Evolutionary conservation across 768 basidiomycete genomes (phyloP).

Genomic region (Leccinellum albellum): DNA sequence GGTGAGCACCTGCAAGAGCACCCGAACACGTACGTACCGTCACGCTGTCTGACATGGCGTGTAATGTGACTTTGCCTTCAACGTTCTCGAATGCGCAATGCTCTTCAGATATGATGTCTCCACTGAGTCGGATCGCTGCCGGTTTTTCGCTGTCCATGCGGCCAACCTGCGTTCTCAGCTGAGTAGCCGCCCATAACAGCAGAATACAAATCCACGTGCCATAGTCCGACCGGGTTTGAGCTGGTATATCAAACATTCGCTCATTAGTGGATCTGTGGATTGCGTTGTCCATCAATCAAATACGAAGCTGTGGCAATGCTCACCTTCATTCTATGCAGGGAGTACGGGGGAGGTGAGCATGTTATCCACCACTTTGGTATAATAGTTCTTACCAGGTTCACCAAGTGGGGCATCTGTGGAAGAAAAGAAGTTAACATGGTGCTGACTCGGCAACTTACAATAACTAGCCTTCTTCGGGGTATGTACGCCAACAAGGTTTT

Average conservation of each 20-base stretch:
- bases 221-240: slow-evolving; percentile 81
- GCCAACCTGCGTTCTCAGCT: slow-evolving; percentile 58
- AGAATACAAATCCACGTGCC: slow-evolving; percentile 37
- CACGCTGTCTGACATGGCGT: slow-evolving; percentile 74
- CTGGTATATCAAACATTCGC: slow-evolving; percentile 91
- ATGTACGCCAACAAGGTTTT: slow-evolving; percentile 93
- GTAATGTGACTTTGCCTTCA: slow-evolving; percentile 80
- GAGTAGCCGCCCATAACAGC: slow-evolving; percentile 8
- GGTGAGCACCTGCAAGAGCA: slow-evolving; percentile 10
- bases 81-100: slow-evolving; percentile 90
- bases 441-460: slow-evolving; percentile 2
- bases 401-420: slow-evolving; percentile 84
- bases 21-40: slow-evolving; percentile 52
- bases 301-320: slow-evolving; percentile 16
- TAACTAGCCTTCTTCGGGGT: slow-evolving; percentile 83
- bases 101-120: slow-evolving; percentile 85
- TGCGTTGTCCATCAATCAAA: slow-evolving; percentile 4
- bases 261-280: slow-evolving; percentile 85
- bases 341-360: slow-evolving; percentile 12
- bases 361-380: neutral
- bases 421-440: slow-evolving; percentile 7
- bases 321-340: slow-evolving; percentile 64
- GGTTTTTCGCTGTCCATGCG: slow-evolving; percentile 76
- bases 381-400: slow-evolving; percentile 72
- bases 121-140: slow-evolving; percentile 88